Base-by-base conservation (phyloP, 176 grass and related monocot species). In the Metroxylon sagu region DNA sequence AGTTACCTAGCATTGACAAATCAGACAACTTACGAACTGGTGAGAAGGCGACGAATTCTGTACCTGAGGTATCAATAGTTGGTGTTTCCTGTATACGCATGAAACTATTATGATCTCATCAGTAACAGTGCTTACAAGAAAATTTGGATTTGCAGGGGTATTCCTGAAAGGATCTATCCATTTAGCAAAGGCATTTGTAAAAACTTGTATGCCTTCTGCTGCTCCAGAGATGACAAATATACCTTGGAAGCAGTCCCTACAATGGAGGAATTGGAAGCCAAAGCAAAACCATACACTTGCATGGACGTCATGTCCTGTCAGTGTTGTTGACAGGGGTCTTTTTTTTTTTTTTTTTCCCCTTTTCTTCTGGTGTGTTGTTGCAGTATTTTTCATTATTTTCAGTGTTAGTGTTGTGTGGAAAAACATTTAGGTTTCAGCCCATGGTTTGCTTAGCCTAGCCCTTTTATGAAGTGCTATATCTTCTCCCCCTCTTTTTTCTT, bases 11-110 rank as follows among this genome's bases (percentile, higher is more conserved):
- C 78, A 57, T 70, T 93, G 70, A 92, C 88, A 86, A 98, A 98
- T 74, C 94, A 98, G 77, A 98, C 94, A 53, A 98, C 94, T 16
- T 98, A 89, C 2, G 94, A 98, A 74, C 76, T 89, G 64, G 94
- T 85, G 5, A 83, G 88, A 70, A 93, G 84, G 64, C 85, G 67
- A 43, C 76, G 94, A 15, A 85, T 89, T 73, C 73, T 73, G 15
- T 98, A 98, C 71, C 30, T 98, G 70, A 98, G 76, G 94, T 98
- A 85, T 62, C n/a, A 71, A 50, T 69, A 25, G 50, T 62, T 50
- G 18, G 4, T 28, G 29, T n/a, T 51, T 49, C 68, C 21, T 43
- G 4, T 26, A 27, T 48, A 26, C 29, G 3, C 4, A 56, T 79
- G 51, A 26, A 61, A n/a, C 58, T 56, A 0, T 5, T 75, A 16